A percentile compares a stretch with the other conserved stretches of the same genome.
phyloP scores from a whole-genome alignment of 345 rosid genomes.

The Eucalyptus guilfoylei region DNA sequence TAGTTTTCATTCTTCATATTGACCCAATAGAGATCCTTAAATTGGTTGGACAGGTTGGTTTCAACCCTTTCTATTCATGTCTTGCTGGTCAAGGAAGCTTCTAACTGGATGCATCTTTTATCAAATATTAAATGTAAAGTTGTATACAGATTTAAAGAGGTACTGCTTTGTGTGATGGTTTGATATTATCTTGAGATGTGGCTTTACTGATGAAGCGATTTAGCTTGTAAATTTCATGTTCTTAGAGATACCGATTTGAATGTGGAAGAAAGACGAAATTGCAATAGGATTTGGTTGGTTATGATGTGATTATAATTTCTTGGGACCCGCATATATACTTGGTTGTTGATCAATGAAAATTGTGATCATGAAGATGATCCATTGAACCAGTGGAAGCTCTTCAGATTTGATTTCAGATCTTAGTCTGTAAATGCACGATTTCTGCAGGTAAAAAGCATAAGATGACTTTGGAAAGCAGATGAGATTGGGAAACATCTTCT shows the following conservation, averaged over 20 bases:
- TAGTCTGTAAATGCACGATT: not conserved
- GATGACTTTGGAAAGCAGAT: not conserved
- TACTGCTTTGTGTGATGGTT: not conserved
- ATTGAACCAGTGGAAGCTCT: not conserved
- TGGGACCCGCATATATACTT: not conserved
- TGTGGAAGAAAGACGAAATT: not conserved
- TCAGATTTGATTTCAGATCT: not conserved
- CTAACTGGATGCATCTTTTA: not conserved
- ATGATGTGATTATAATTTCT: not conserved
- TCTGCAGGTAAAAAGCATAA: not conserved
- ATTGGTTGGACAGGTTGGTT: not conserved
- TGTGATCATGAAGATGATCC: not conserved
- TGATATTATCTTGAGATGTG: not conserved
- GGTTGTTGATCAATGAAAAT: not conserved
- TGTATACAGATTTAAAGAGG: not conserved
- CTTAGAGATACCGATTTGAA: not conserved
- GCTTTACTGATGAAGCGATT: not conserved
- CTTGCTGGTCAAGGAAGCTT: not conserved
- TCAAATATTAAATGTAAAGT: not conserved
- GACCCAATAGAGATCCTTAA: not conserved
- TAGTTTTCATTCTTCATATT: not conserved
- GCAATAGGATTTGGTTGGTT: not conserved
- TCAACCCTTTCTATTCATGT: not conserved
- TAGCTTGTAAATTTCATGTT: not conserved
- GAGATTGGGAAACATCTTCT: not conserved